Conservation (phyloP, 257 asterid species). For the Eucommia ulmoides region DNA sequence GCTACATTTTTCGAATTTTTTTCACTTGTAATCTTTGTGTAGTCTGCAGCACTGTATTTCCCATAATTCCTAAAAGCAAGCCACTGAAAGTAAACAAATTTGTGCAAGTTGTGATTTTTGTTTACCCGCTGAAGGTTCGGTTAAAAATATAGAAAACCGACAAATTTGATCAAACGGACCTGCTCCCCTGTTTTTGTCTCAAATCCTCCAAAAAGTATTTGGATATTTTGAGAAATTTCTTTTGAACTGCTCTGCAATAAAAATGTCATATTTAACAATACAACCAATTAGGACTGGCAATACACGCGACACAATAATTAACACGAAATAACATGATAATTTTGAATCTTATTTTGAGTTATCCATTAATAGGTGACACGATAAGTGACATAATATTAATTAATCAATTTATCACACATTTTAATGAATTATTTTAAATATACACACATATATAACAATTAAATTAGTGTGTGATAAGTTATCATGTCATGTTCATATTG, state of each 20-base stretch:
- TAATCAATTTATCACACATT: no score
- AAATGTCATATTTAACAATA: slow-evolving; percentile 7
- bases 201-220: slow-evolving; percentile 80
- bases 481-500: no score
- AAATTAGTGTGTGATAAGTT: no score
- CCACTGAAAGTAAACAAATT: slow-evolving; percentile 43
- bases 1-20: slow-evolving; percentile 40
- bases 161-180: slow-evolving; percentile 22
- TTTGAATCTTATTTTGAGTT: no score
- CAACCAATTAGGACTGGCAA: background rate
- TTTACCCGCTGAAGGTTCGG: no score
- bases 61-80: slow-evolving; percentile 91
- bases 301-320: background rate
- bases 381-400: no score
- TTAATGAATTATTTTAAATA: no score
- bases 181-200: slow-evolving; percentile 96
- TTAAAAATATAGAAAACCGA: background rate
- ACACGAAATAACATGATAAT: background rate
- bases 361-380: no score
- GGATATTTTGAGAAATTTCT: slow-evolving; percentile 43
- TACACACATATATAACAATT: no score
- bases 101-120: background rate
- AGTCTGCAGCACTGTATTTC: slow-evolving; percentile 76
- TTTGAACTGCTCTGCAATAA: slow-evolving; percentile 47
- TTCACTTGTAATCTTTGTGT: slow-evolving; percentile 62